Conservation (phyloP, 176 grass and related monocot species). For the Otatea glauca region DNA sequence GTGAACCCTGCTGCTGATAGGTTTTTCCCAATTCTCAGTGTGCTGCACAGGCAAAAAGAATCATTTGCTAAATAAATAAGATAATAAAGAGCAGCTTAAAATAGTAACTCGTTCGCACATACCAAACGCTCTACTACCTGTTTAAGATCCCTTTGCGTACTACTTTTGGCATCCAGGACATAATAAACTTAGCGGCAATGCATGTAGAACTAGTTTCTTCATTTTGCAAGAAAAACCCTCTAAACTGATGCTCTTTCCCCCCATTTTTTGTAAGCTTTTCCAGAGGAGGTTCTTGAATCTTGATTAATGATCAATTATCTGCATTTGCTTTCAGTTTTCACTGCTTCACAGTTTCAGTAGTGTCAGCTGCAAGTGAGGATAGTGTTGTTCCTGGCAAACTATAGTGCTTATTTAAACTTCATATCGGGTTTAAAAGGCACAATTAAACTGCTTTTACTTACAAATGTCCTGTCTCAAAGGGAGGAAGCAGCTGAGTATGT, state of each 20-base stretch:
- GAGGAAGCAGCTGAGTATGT: not conserved
- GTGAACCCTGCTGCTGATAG: too few relatives aligned
- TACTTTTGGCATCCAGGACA: not conserved
- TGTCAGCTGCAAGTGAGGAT: not conserved
- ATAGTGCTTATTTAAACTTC: not conserved
- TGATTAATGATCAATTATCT: not conserved
- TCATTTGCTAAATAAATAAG: not conserved
- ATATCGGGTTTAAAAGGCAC: not conserved
- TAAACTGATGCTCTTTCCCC: too few relatives aligned
- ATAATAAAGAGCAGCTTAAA: not conserved
- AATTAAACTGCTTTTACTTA: not conserved
- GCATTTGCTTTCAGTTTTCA: not conserved
- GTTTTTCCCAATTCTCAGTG: not conserved
- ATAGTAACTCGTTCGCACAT: not conserved
- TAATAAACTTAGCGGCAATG: too few relatives aligned
- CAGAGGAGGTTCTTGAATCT: too few relatives aligned
- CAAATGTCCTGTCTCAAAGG: not conserved
- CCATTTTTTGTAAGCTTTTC: too few relatives aligned
- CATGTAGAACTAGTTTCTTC: too few relatives aligned
- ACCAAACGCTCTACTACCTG: not conserved
- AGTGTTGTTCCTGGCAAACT: not conserved
- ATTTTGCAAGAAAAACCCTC: too few relatives aligned
- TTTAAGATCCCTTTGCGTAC: not conserved
- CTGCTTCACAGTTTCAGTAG: not conserved
- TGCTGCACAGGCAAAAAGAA: not conserved